Evolutionary conservation across 148 eudicot species (phyloP).

Genomic region (Rhododendron kiyosumense): DNA sequence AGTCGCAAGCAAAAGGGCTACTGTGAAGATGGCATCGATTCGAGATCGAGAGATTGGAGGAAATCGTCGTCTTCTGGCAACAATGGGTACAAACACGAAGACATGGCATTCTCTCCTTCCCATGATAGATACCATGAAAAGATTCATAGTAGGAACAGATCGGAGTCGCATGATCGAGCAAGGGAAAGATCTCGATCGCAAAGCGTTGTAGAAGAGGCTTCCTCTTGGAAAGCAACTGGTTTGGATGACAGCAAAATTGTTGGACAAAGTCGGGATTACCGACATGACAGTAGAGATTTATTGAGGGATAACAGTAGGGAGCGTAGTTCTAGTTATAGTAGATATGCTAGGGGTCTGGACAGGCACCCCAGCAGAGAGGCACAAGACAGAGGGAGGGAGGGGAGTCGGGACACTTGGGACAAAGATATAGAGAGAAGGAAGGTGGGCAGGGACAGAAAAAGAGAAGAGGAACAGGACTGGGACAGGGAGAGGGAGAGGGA

Average conservation of each 20-base stretch:
- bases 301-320: conserved; percentile 43
- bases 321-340: conserved; percentile 46
- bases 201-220: conserved; percentile 34
- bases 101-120: conserved; percentile 21
- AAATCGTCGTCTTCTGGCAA: conserved; percentile 19
- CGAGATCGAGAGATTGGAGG: conserved; percentile 14
- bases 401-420: conserved; percentile 31
- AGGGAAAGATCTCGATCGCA: conserved; percentile 52
- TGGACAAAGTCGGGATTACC: conserved; percentile 18
- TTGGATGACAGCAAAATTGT: conserved; percentile 31
- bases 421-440: conserved; percentile 31
- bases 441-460: conserved; percentile 22
- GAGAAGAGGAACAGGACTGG: conserved; percentile 14
- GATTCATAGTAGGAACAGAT: conserved; percentile 31
- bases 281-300: conserved; percentile 36
- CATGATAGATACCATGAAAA: conserved; percentile 31
- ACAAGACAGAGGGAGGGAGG: conserved; percentile 36
- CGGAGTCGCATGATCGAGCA: conserved; percentile 34
- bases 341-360: conserved; percentile 25
- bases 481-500: conserved; percentile 31
- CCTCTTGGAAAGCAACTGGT: conserved; percentile 22
- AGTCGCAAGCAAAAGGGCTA: conserved; percentile 24
- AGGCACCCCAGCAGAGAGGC: conserved; percentile 37
- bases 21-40: conserved; percentile 28
- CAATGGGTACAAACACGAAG: conserved; percentile 17